phyloP scores from a whole-genome alignment of 2,329 filamentous ascomycete species.

The Penicillium sp. region DNA sequence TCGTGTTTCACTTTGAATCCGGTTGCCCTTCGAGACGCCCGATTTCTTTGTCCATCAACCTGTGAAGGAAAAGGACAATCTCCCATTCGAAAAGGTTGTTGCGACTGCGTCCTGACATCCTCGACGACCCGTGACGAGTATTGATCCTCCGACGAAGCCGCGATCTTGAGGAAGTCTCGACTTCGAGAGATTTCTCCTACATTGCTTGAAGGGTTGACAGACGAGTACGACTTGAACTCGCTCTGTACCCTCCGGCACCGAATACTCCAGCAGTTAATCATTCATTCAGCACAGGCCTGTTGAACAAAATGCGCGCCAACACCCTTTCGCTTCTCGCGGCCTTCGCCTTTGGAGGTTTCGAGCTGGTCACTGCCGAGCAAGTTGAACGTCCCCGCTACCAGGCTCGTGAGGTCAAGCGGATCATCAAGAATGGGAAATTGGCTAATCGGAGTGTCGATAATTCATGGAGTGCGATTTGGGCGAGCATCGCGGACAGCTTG shows the following conservation, averaged over 20 bases:
- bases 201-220: constrained; percentile 22
- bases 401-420: constrained; percentile 39
- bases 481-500: constrained; percentile 7
- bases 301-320: constrained; percentile 37
- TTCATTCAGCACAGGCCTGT: constrained; percentile 10
- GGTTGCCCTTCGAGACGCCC: constrained; percentile 29
- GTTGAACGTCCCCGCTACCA: constrained; percentile 41
- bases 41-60: constrained; percentile 12
- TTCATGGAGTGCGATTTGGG: neutral
- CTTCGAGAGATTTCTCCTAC: neutral
- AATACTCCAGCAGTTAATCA: constrained; percentile 8
- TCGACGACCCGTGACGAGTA: neutral
- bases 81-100: constrained; percentile 12
- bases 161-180: neutral
- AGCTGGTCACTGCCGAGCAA: constrained; percentile 39
- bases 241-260: constrained; percentile 22
- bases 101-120: constrained; percentile 21
- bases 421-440: constrained; percentile 15
- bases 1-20: constrained; percentile 25
- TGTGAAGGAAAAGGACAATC: neutral
- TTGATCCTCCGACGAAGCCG: neutral
- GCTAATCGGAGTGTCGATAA: constrained; percentile 2
- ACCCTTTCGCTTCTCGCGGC: constrained; percentile 37
- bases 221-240: constrained; percentile 22
- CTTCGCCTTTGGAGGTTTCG: constrained; percentile 39